Evolutionary conservation across 2,329 filamentous ascomycete genomes (phyloP), one percentile per base, ranked within the genome.

Genomic region (Purpureocillium lavendulum): DNA sequence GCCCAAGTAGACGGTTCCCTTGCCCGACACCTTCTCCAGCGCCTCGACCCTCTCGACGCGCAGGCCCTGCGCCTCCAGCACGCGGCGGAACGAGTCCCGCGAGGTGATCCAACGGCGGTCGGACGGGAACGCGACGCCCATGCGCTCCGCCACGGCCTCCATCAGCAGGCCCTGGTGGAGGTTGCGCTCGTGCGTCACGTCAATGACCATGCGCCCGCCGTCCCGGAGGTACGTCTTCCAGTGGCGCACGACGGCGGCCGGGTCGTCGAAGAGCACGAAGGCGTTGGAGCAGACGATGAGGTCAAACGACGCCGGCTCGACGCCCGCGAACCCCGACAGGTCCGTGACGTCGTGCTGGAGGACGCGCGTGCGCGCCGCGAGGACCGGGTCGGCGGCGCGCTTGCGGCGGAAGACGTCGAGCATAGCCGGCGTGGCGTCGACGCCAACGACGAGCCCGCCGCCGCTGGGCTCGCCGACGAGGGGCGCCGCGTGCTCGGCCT

Each of bases 341-440:
- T 54, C 26, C 15, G 52, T 53, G 13, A 52, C 54, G 36, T 56
- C 54, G 16, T 58, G 52, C 13, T 45, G 46, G 7, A 59, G 21
- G 7, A 59, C 45, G 21, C 21, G 21, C 21, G 21, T 26, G 21
- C 10, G 21, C 21, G 21, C 21, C 21, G 21, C 21, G 6, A 26
- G 21, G 21, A 26, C 21, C 6, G 21, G 21, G 21, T 26, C 21
- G 21, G 21, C 21, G 21, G 5, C 21, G 21, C 21, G 21, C 21
- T 26, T 26, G 21, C 21, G 21, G 6, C 21, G 21, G 21, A 26
- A 26, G 8, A 47, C 46, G 1, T 35, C 49, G 3, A 62, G 51
- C 60, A 64, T 62, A 17, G 49, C 49, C 4, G 43, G 33, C 2
- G 55, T 56, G 28, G 53, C 45, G 40, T 63, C 59, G n/a, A 61